A percentile compares a stretch with the other conserved stretches of the same genome.
phyloP scores from a whole-genome alignment of 768 basidiomycete species.

The Obba rivulosa region DNA sequence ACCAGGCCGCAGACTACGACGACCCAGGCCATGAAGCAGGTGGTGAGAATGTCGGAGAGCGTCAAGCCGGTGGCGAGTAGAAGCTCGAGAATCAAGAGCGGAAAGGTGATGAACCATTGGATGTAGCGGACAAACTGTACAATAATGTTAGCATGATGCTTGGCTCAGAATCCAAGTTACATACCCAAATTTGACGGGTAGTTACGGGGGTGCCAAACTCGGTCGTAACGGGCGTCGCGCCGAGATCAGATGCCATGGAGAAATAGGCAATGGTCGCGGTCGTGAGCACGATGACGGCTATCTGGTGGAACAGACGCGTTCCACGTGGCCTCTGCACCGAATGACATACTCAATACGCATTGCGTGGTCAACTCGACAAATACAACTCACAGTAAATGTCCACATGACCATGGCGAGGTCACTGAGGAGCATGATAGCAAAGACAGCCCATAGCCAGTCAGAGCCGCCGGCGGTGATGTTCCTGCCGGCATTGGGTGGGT shows the following conservation, averaged over 20 bases:
- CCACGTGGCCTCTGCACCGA: slow-evolving; percentile 29
- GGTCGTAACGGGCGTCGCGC: slow-evolving; percentile 36
- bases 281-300: slow-evolving; percentile 40
- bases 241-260: slow-evolving; percentile 54
- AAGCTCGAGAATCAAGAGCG: slow-evolving; percentile 42
- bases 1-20: slow-evolving; percentile 42
- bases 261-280: slow-evolving; percentile 46
- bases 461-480: slow-evolving; percentile 42
- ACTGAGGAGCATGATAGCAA: slow-evolving; percentile 42
- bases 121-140: slow-evolving; percentile 47
- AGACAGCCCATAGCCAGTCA: slow-evolving; percentile 54
- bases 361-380: too few relatives aligned
- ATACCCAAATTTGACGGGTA: slow-evolving; percentile 39
- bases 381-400: slow-evolving; percentile 28
- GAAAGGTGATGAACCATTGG: slow-evolving; percentile 54
- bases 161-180: not conserved
- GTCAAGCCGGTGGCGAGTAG: slow-evolving; percentile 43
- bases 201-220: slow-evolving; percentile 32
- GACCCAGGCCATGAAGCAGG: slow-evolving; percentile 42
- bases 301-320: slow-evolving; percentile 45
- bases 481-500: slow-evolving; percentile 30
- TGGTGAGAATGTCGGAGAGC: slow-evolving; percentile 40
- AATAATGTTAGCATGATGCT: not conserved
- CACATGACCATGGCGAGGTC: slow-evolving; percentile 35
- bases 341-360: not conserved